Evolutionary conservation across 768 basidiomycete genomes (phyloP).

Genomic region (Pulveroboletus frians): DNA sequence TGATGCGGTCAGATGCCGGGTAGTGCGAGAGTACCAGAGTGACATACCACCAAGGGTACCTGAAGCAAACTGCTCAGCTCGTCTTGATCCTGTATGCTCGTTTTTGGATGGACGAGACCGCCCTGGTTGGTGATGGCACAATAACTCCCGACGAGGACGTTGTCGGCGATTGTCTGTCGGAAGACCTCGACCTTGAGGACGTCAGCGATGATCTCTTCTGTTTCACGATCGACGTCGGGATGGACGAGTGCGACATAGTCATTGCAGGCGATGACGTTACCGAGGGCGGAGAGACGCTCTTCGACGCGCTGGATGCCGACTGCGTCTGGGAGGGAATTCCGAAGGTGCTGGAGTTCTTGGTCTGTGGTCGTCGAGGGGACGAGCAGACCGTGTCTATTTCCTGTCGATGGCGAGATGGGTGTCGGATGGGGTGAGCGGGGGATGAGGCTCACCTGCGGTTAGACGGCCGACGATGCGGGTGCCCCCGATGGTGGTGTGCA

Average conservation of each 20-base stretch:
- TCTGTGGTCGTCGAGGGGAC: conserved; percentile 95
- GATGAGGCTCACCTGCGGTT: conserved; percentile 64
- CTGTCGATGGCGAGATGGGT: conserved; percentile 32
- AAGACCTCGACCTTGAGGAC: conserved; percentile 99
- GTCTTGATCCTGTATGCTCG: conserved; percentile 95
- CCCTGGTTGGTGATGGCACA: conserved; percentile 96
- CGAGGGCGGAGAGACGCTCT: conserved; percentile 93
- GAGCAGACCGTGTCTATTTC: conserved; percentile 95
- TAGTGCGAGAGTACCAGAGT: not conserved
- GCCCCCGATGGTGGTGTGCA: conserved; percentile 92
- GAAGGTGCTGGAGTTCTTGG: conserved; percentile 96
- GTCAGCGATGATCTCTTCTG: conserved; percentile 99
- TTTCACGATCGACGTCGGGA: conserved; percentile 96
- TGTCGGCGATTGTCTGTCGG: conserved; percentile 93
- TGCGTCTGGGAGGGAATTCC: conserved; percentile 90
- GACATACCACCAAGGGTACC: conserved; percentile 86
- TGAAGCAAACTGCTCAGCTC: conserved; percentile 92
- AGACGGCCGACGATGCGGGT: conserved; percentile 91
- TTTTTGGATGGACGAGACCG: conserved; percentile 96
- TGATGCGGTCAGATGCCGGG: not conserved
- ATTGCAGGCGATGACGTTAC: conserved; percentile 98
- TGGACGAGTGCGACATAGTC: conserved; percentile 99
- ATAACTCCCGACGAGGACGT: conserved; percentile 95
- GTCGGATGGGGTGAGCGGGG: fast-evolving
- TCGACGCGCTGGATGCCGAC: conserved; percentile 95